Percentiles rank a stretch among this genome's conserved stretches.
These are phyloP conservation scores for Gossypium arboreum DNA, from an alignment of 345 rosid genomes.

Conservation along the genomic window DNA sequence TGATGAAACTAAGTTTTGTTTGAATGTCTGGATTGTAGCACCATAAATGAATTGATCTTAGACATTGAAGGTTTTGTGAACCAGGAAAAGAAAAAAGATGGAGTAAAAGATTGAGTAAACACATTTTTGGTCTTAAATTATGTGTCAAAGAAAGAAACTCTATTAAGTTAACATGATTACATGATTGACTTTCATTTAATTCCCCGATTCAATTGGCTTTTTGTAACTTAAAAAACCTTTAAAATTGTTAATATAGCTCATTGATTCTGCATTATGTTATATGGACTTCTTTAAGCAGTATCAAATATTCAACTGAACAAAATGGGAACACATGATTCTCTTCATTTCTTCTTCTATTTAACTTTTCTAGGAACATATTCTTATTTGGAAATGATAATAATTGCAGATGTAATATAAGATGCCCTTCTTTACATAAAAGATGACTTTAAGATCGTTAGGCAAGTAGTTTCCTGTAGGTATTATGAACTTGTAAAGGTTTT, in stretches of 20 bases:
- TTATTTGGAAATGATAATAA: not conserved
- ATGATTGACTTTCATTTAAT: not conserved
- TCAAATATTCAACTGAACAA: not conserved
- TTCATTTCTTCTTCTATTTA: not conserved
- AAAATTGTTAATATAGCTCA: not conserved
- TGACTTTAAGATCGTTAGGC: conserved; percentile 69
- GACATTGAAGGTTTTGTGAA: not conserved
- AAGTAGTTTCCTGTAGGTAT: conserved; percentile 85
- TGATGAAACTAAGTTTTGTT: not conserved
- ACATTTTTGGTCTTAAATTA: not conserved
- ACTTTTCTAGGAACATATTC: not conserved
- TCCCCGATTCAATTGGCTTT: not conserved
- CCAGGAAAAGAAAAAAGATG: not conserved
- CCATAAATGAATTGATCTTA: not conserved
- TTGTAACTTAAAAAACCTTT: not conserved
- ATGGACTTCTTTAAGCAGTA: not conserved
- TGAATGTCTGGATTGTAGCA: not conserved
- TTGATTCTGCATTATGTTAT: no score
- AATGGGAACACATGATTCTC: not conserved
- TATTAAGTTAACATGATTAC: not conserved
- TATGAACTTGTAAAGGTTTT: conserved; percentile 17
- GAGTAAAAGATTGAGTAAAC: not conserved
- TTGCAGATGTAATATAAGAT: conserved; percentile 88
- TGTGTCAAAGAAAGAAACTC: not conserved
- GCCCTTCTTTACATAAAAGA: conserved; percentile 92